Evolutionary conservation across 148 eudicot genomes (phyloP), one percentile per base, ranked within the genome.

Genomic region (Vaccinium macrocarpon): DNA sequence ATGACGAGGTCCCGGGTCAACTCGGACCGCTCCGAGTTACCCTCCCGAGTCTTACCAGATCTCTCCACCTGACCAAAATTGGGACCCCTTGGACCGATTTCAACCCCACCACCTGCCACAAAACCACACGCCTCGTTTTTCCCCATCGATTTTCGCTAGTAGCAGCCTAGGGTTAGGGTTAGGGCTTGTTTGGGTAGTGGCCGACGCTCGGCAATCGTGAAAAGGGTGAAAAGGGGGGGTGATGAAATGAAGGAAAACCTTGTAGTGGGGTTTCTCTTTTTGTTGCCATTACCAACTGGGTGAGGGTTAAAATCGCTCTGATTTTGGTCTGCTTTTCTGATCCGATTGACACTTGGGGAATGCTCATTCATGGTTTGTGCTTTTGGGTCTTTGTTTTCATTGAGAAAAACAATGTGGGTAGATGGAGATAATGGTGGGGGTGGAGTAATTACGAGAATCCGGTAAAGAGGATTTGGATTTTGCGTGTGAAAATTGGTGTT

Each of bases 261-360:
- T 8, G 76, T 6, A 49, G 52, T 53, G 29, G 25, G 50, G 5
- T 55, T 79, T 42, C 46, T 42, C 46, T 42, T 42, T 19, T 79
- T 53, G 64, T 29, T 55, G 66, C 32, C 27, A 27, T 59, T 59
- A 15, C 10, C 70, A 32, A 27, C 38, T 74, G 52, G 52, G 81
- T 15, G 35, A 27, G 38, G 61, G 62, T 61, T 8, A 11, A 32
- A 1, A 51, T 25, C 8, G 18, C 76, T 11, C 46, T 18, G 53
- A 51, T 51, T 51, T 4, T 57, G 6, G 62, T 19, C 19, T 15
- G 16, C 5, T 46, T 42, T 53, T 27, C 66, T 59, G 64, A 27
- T 79, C 14, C 14, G 23, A 19, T 6, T 70, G 90, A 84, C 89
- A 89, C 80, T 82, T 89, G 90, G 84, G 77, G 80, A 80, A 50